Percentiles rank a stretch among this genome's conserved stretches.
Conservation (phyloP, 331 rosid species). For the Stylosanthes scabra region DNA sequence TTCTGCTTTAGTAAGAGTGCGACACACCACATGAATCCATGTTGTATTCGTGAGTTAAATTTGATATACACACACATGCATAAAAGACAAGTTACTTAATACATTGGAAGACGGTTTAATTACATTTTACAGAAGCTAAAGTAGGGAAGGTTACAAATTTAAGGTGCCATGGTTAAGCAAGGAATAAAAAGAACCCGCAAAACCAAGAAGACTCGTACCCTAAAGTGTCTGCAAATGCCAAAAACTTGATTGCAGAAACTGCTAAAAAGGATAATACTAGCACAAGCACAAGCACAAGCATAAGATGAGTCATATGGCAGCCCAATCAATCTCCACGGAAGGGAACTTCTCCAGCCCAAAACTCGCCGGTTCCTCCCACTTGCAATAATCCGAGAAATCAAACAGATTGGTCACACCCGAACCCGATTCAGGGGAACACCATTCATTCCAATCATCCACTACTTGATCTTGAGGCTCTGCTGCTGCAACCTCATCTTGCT, state of each 20-base stretch:
- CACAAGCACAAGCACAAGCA: background rate
- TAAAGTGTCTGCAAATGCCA: conserved; percentile 64
- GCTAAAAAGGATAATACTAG: conserved; percentile 26
- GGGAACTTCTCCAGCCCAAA: conserved; percentile 78
- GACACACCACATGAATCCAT: too few relatives aligned
- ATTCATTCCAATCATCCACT: conserved; percentile 47
- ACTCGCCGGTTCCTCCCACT: conserved; percentile 55
- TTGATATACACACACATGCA: too few relatives aligned
- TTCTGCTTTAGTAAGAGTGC: too few relatives aligned
- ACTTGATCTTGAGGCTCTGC: background rate
- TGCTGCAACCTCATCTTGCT: background rate
- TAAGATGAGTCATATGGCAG: conserved; percentile 53
- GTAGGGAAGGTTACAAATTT: background rate
- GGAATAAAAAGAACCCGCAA: conserved; percentile 62
- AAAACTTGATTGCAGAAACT: conserved; percentile 71
- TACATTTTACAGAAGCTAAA: conserved; percentile 34
- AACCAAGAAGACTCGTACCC: conserved; percentile 44
- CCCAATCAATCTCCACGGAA: conserved; percentile 94
- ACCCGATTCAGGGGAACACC: conserved; percentile 68
- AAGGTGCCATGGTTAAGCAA: conserved; percentile 54
- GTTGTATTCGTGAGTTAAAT: too few relatives aligned
- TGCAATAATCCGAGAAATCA: conserved; percentile 51
- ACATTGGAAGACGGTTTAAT: conserved; percentile 12
- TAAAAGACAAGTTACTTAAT: too few relatives aligned
- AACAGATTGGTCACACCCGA: conserved; percentile 48